Base-by-base conservation (phyloP, 768 basidiomycete species). In the Boletus barrowsii region DNA sequence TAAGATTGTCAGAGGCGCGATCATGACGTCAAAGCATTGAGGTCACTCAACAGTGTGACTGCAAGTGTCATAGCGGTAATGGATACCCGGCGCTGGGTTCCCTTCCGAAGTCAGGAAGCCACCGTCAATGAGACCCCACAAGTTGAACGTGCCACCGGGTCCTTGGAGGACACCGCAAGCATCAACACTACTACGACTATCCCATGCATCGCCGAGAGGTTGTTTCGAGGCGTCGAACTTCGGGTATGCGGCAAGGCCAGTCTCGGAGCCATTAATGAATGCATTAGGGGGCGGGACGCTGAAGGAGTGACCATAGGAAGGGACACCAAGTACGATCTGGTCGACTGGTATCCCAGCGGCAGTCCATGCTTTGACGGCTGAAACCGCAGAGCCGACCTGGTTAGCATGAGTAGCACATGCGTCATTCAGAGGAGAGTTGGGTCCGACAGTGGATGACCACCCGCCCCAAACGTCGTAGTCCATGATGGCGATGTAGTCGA, bases 341-440 rank as follows among this genome's bases (percentile, higher is more conserved):
- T 60, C 10, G 18, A 71, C 66, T 1, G 92, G 89, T 66, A 97
- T 85, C 8, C 90, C 89, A 39, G 93, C 92, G 3, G 67, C 62
- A 1, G 73, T 80, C 94, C 94, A 97, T 0, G 80, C 76, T 6
- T 75, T 67, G 47, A 97, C 79, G 11, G 88, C 84, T 4, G 84
- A 83, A 30, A 79, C 78, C 2, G 88, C 93, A 51, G 91, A 95
- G 5, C 93, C 90, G 15, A 71, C 67, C 49, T 83, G 87, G 56
- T 86, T 73, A 3, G 72, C 72, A 0, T 76, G 59, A 41, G 81
- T 72, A 2, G 83, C 81, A 68, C 94, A 96, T 1, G 80, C 79
- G 67, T 96, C 86, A 56, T 84, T 75, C 32, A 96, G 72, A 2
- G 94, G 92, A 1, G 93, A 81, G 64, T 90, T 92, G 6, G 95